Evolutionary conservation across 2,329 filamentous ascomycete genomes (phyloP).

Genomic region (Scorias spongiosa): DNA sequence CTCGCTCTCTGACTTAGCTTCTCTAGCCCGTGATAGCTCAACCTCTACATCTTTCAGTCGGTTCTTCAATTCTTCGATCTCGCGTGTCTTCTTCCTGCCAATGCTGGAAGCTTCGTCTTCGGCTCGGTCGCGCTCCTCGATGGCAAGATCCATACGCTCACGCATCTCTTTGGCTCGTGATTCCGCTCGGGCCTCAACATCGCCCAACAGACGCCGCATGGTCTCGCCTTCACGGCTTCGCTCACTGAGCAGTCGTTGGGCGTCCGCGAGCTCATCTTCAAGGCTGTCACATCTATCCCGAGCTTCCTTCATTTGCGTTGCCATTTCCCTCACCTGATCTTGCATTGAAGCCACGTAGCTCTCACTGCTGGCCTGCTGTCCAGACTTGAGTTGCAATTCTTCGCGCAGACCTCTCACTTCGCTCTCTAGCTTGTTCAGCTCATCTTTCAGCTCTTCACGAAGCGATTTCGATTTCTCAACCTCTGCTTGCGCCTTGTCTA

Average conservation of each 20-base stretch:
- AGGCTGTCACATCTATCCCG: slow-evolving; percentile 68
- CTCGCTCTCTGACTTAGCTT: slow-evolving; percentile 67
- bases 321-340: slow-evolving; percentile 77
- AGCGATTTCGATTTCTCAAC: slow-evolving; percentile 39
- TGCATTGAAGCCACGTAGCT: slow-evolving; percentile 82
- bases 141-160: slow-evolving; percentile 68
- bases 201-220: slow-evolving; percentile 76
- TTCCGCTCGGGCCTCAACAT: slow-evolving; percentile 74
- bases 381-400: slow-evolving; percentile 68
- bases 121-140: slow-evolving; percentile 85
- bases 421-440: slow-evolving; percentile 50
- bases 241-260: slow-evolving; percentile 72
- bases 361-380: slow-evolving; percentile 74
- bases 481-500: slow-evolving; percentile 59
- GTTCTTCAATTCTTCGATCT: slow-evolving; percentile 71
- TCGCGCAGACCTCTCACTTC: slow-evolving; percentile 57
- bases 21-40: slow-evolving; percentile 51
- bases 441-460: slow-evolving; percentile 59
- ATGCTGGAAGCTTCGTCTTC: slow-evolving; percentile 78
- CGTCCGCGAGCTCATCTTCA: slow-evolving; percentile 83
- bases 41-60: slow-evolving; percentile 71
- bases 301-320: slow-evolving; percentile 81
- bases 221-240: slow-evolving; percentile 85
- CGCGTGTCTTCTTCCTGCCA: slow-evolving; percentile 60
- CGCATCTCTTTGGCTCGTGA: slow-evolving; percentile 75